Percentiles rank a stretch among this genome's conserved stretches.
Evolutionary conservation across 2,329 filamentous ascomycete species (phyloP).

Genomic region (Diaporthe amygdali): DNA sequence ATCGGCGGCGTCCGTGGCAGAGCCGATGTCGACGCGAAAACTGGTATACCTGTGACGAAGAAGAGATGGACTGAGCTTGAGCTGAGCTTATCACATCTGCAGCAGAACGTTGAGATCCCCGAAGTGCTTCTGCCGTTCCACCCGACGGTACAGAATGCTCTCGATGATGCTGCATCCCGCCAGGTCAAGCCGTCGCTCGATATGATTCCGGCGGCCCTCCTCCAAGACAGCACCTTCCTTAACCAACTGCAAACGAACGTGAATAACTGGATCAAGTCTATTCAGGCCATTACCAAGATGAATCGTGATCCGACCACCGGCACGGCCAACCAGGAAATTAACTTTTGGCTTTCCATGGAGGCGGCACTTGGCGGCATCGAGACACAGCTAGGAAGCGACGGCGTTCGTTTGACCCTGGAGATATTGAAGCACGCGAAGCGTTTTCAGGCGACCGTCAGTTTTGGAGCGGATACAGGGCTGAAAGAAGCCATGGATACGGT

Average conservation of each 20-base stretch:
- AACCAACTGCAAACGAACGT: slow-evolving; percentile 94
- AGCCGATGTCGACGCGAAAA: slow-evolving; percentile 87
- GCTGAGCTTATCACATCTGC: slow-evolving; percentile 85
- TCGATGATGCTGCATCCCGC: slow-evolving; percentile 76
- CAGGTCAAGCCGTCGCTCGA: slow-evolving; percentile 77
- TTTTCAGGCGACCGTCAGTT: slow-evolving; percentile 96
- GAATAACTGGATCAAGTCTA: slow-evolving; percentile 98
- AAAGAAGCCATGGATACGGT: slow-evolving; percentile 97
- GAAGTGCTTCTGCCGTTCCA: slow-evolving; percentile 88
- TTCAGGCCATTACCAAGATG: slow-evolving; percentile 94
- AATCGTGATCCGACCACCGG: slow-evolving; percentile 77
- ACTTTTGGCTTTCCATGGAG: slow-evolving; percentile 99
- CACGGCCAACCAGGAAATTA: slow-evolving; percentile 95
- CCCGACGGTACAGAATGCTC: slow-evolving; percentile 82
- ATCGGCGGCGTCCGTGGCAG: slow-evolving; percentile 71
- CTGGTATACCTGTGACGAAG: slow-evolving; percentile 94
- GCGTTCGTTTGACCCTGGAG: slow-evolving; percentile 88
- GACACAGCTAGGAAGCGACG: slow-evolving; percentile 83
- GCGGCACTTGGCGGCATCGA: slow-evolving; percentile 91
- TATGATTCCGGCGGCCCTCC: slow-evolving; percentile 73
- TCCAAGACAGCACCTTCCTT: slow-evolving; percentile 89
- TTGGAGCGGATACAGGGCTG: slow-evolving; percentile 91
- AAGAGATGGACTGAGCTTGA: slow-evolving; percentile 96
- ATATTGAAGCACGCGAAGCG: slow-evolving; percentile 97
- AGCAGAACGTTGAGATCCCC: slow-evolving; percentile 98